These are phyloP conservation scores for Berkeleyomyces rouxiae DNA, from an alignment of 2,329 filamentous ascomycete genomes.

Conservation along the genomic window DNA sequence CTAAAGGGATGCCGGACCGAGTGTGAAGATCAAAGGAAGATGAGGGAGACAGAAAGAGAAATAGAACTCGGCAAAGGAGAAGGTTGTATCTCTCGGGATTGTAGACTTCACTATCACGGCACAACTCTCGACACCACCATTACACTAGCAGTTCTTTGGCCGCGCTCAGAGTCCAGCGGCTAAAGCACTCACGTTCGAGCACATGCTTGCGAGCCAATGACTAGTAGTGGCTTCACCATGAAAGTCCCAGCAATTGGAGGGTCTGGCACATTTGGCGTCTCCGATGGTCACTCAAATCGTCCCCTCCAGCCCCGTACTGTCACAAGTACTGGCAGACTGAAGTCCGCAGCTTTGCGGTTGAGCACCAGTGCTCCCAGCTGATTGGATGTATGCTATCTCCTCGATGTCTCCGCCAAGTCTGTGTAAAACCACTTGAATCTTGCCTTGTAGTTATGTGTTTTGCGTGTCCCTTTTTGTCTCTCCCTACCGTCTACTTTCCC, in stretches of 20 bases:
- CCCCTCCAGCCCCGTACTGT: too few species aligned
- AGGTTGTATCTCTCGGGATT: background rate
- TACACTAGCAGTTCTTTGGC: background rate
- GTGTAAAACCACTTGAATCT: too few species aligned
- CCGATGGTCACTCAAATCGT: background rate
- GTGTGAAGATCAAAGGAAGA: background rate
- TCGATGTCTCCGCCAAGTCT: too few species aligned
- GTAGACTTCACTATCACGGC: too few species aligned
- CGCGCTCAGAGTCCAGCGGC: background rate
- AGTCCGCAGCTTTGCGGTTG: background rate
- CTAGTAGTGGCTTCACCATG: background rate
- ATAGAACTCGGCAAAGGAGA: background rate
- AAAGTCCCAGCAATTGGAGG: background rate
- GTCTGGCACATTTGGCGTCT: background rate
- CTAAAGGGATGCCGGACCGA: background rate
- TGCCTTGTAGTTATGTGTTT: too few species aligned
- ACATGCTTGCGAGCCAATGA: background rate
- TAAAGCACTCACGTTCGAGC: background rate
- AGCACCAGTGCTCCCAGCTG: too few species aligned
- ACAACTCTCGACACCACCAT: background rate
- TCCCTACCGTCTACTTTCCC: background rate
- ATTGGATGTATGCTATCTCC: too few species aligned
- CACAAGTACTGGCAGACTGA: background rate
- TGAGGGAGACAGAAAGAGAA: background rate
- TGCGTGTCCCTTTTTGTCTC: background rate